A percentile compares a stretch with the other conserved stretches of the same genome.
Conservation (phyloP, 768 basidiomycete species). For the Trametopsis cervina region DNA sequence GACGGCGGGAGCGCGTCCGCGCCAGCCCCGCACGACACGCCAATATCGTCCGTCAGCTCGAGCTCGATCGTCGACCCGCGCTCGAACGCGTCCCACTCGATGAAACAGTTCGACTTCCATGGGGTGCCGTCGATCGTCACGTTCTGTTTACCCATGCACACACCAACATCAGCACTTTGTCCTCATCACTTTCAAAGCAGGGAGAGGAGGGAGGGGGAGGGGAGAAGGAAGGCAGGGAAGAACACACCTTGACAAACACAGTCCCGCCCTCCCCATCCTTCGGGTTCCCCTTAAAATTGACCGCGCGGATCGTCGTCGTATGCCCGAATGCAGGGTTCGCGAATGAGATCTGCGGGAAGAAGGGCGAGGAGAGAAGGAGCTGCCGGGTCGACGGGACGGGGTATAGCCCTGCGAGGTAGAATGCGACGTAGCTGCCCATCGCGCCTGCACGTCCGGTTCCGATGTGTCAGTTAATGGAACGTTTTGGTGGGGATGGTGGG, state of each 20-base stretch:
- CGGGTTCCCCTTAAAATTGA: conserved; percentile 48
- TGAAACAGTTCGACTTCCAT: conserved; percentile 57
- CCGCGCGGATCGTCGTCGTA: conserved; percentile 47
- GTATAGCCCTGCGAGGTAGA: conserved; percentile 55
- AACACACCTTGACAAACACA: conserved; percentile 48
- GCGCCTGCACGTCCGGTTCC: too few relatives aligned
- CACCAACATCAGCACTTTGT: not conserved
- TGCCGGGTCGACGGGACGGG: conserved; percentile 57
- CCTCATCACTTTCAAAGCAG: not conserved
- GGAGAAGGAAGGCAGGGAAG: too few relatives aligned
- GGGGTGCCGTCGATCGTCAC: conserved; percentile 49
- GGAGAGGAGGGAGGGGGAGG: too few relatives aligned
- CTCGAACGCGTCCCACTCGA: conserved; percentile 61
- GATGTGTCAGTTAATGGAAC: too few relatives aligned
- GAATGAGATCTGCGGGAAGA: conserved; percentile 54
- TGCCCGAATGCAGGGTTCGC: conserved; percentile 51
- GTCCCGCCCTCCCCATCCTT: conserved; percentile 42
- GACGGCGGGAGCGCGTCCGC: conserved; percentile 47
- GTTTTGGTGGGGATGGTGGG: too few relatives aligned
- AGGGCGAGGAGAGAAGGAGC: conserved; percentile 53
- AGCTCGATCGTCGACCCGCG: conserved; percentile 47
- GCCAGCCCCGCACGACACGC: conserved; percentile 43
- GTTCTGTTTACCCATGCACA: too few relatives aligned
- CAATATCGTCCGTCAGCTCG: conserved; percentile 46
- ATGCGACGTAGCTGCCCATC: conserved; percentile 56